Base-by-base conservation (phyloP, 305 asterid species). In the Petunia hybrid region DNA sequence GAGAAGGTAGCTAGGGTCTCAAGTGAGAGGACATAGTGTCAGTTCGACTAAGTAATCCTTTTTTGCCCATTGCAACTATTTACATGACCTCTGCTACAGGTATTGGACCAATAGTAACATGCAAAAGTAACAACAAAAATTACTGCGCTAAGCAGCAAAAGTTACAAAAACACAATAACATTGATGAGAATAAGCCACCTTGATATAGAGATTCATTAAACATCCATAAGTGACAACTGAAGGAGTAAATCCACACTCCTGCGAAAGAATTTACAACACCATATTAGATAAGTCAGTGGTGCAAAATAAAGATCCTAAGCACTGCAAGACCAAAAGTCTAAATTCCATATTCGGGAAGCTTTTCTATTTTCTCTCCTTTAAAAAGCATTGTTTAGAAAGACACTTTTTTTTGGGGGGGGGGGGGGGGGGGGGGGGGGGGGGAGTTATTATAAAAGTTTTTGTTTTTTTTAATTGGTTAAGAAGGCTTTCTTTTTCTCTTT, bases 211-310 rank as follows among this genome's bases (percentile, higher is more conserved):
- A 89, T 96, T 96, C 80, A 96, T 91, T 86, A 94, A 97, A 77
- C 98, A 96, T 83, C 99, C 98, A 80, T 91, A 93, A 82, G 94
- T 96, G 88, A 94, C 74, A 63, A 96, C 85, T 16, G 97, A 90
- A 85, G 99, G 98, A 59, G 89, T 85, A 87, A 91, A 91, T 83
- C 99, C 97, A 76, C 98, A 92, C 88, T 96, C 98, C 99, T 95
- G 75, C 45, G 86, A 66, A 75, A 80, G 81, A 42, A 84, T 77
- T 46, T 45, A 80, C 36, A 80, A 31, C 53, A 53, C 48, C 78
- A 74, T 12, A 53, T 74, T 51, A 53, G 14, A 51, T 8, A 53
- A 74, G 5, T 13, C 78, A 13, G 64, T 1, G 53, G 46, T 53
- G 36, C 2, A 51, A 36, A 1, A 73, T 46, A 46, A 71, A 71